These are phyloP conservation scores for Ambrosiella xylebori DNA, from an alignment of 2,329 filamentous ascomycete species.

Conservation along the genomic window DNA sequence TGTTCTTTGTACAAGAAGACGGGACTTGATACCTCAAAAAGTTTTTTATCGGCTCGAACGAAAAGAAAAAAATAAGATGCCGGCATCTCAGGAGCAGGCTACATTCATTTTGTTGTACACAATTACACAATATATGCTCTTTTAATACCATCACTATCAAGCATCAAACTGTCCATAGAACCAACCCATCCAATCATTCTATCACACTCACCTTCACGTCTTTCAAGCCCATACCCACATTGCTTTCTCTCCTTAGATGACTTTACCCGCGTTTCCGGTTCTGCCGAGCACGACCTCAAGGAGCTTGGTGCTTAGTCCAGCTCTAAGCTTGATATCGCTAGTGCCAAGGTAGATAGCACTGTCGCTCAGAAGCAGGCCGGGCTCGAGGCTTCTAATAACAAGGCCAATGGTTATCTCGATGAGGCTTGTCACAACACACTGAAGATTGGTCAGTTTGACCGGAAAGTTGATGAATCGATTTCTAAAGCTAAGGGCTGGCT, in stretches of 20 bases:
- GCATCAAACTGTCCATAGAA: background rate
- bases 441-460: constrained; percentile 69
- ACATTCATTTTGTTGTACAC: no score
- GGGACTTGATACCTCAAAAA: no score
- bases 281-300: constrained; percentile 47
- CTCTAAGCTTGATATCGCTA: constrained; percentile 49
- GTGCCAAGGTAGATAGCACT: constrained; percentile 20
- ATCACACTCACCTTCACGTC: background rate
- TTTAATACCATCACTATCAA: no score
- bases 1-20: no score
- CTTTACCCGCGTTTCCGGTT: constrained; percentile 47
- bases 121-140: no score
- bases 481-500: constrained; percentile 88
- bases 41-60: no score
- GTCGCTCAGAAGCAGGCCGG: constrained; percentile 45
- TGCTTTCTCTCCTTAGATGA: constrained; percentile 41
- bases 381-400: constrained; percentile 42
- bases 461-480: constrained; percentile 61
- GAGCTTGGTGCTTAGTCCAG: constrained; percentile 31
- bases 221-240: background rate
- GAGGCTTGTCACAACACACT: constrained; percentile 47
- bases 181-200: background rate
- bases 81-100: no score
- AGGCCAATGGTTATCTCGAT: constrained; percentile 41
- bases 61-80: no score